Evolutionary conservation across 2,329 filamentous ascomycete genomes (phyloP).

Genomic region (Taxawa tesnikishii): DNA sequence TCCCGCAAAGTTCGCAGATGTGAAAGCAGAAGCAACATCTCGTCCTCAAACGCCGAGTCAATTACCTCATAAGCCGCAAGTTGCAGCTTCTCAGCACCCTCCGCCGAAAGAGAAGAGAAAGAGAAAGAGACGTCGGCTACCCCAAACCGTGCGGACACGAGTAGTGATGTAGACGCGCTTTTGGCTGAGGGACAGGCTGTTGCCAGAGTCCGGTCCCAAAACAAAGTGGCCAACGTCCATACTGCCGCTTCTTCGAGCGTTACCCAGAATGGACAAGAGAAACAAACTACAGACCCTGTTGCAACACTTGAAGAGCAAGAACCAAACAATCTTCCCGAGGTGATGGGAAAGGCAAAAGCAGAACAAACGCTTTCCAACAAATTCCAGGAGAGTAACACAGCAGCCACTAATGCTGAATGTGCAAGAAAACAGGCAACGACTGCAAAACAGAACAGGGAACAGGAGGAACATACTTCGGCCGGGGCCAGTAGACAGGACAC

Average conservation of each 20-base stretch:
- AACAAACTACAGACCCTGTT: neutral
- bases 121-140: neutral
- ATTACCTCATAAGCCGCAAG: too few species aligned
- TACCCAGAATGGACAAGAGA: neutral
- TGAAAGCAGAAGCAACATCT: neutral
- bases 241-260: too few species aligned
- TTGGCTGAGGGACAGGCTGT: constrained; percentile 15
- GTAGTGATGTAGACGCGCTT: constrained; percentile 10
- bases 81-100: neutral
- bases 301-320: too few species aligned
- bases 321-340: constrained; percentile 4
- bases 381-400: constrained; percentile 1
- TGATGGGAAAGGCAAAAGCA: neutral
- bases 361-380: constrained; percentile 1
- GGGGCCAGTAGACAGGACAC: too few species aligned
- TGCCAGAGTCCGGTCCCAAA: constrained; percentile 11
- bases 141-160: neutral
- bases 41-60: too few species aligned
- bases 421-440: too few species aligned
- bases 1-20: neutral
- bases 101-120: neutral
- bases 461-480: too few species aligned
- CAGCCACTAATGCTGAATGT: too few species aligned
- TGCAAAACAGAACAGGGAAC: too few species aligned
- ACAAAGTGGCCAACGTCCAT: too few species aligned